These are phyloP conservation scores for Cryptococcus amylolentus DNA, from an alignment of 1,284 basidiomycete genomes.

Conservation along the genomic window DNA sequence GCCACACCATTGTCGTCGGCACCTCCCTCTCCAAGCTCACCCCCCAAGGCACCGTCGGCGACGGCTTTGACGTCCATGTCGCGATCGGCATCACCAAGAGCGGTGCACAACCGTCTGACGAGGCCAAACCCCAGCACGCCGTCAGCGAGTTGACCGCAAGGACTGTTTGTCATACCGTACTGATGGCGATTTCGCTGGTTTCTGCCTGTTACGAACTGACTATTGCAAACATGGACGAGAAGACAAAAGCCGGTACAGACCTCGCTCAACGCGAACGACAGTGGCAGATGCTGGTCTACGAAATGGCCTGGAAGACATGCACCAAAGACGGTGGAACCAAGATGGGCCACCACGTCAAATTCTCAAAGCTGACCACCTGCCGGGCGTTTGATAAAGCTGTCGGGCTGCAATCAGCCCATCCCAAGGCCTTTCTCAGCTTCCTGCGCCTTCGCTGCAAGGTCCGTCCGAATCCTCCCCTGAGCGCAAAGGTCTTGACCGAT, in stretches of 20 bases:
- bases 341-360: background rate
- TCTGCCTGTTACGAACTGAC: background rate
- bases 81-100: background rate
- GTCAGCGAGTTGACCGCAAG: background rate
- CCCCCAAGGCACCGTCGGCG: background rate
- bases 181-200: background rate
- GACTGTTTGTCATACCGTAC: background rate
- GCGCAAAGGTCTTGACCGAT: background rate
- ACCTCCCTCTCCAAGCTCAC: background rate
- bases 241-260: background rate
- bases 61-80: background rate
- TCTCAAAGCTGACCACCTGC: background rate
- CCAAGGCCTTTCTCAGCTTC: background rate
- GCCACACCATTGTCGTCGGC: background rate
- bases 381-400: background rate
- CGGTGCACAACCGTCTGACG: background rate
- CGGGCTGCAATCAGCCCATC: background rate
- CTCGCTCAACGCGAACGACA: background rate
- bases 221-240: background rate
- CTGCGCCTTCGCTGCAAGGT: background rate
- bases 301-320: background rate
- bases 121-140: background rate
- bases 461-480: background rate
- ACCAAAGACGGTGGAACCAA: background rate
- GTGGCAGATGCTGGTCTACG: background rate